Evolutionary conservation across 2,329 filamentous ascomycete species (phyloP).

Genomic region (Arachnomyces sp.): DNA sequence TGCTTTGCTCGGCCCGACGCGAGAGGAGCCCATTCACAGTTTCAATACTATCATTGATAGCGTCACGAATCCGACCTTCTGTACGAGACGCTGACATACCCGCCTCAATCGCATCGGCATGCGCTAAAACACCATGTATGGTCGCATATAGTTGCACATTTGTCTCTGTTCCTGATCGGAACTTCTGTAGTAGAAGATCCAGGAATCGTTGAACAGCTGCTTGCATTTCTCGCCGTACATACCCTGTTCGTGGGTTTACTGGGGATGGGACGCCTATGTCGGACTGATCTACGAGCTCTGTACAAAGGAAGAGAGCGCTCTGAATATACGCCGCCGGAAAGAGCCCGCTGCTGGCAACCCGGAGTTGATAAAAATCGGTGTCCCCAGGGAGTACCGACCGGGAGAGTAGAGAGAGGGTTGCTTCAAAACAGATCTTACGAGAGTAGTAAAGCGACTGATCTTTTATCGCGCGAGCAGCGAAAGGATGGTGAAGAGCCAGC

Average conservation of each 20-base stretch:
- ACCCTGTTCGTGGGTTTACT: conserved; percentile 5
- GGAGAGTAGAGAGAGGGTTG: conserved; percentile 5
- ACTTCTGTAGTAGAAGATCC: neutral
- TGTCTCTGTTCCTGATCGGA: conserved; percentile 11
- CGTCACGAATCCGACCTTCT: too few relatives aligned
- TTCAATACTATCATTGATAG: too few relatives aligned
- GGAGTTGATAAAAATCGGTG: conserved; percentile 4
- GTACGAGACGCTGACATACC: too few relatives aligned
- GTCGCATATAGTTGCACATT: conserved; percentile 7
- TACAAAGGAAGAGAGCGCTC: conserved; percentile 6
- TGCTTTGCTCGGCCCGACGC: too few relatives aligned
- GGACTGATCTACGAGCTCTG: conserved; percentile 7
- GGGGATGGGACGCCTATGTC: conserved; percentile 5
- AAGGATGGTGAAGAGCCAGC: conserved; percentile 9
- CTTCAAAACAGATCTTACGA: conserved; percentile 7
- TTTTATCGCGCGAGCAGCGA: conserved; percentile 4
- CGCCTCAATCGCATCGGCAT: conserved; percentile 9
- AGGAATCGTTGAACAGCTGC: neutral
- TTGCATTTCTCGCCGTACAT: conserved; percentile 5
- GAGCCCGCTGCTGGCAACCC: conserved; percentile 3
- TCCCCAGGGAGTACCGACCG: neutral
- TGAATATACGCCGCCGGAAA: conserved; percentile 6
- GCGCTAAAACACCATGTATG: conserved; percentile 6
- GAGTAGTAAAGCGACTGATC: conserved; percentile 8
- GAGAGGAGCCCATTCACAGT: too few relatives aligned